These are phyloP conservation scores for Aureobasidium sp. DNA, from an alignment of 2,329 filamentous ascomycete species.

Conservation along the genomic window DNA sequence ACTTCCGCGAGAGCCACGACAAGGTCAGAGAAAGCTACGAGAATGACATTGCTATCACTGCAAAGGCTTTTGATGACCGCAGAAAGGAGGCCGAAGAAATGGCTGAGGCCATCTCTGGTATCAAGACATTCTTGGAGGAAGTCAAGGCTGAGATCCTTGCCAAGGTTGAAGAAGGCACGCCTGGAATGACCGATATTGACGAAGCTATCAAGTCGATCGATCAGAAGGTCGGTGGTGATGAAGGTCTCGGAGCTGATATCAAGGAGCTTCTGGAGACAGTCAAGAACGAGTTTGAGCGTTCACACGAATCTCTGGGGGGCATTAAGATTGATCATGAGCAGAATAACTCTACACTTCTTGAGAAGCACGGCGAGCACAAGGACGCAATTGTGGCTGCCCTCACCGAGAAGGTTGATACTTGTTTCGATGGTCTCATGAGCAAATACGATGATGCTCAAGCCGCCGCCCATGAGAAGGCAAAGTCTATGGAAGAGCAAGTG, in stretches of 20 bases:
- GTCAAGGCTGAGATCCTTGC: slow-evolving; percentile 69
- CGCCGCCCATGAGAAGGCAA: slow-evolving; percentile 65
- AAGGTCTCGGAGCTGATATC: slow-evolving; percentile 40
- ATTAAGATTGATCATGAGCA: slow-evolving; percentile 72
- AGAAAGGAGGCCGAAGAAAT: slow-evolving; percentile 76
- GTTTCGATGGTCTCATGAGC: slow-evolving; percentile 69
- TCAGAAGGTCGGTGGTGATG: slow-evolving; percentile 52
- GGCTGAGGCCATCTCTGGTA: slow-evolving; percentile 68
- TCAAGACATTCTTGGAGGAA: slow-evolving; percentile 70
- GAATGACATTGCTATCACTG: slow-evolving; percentile 64
- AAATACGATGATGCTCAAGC: slow-evolving; percentile 85
- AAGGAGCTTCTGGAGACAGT: slow-evolving; percentile 64
- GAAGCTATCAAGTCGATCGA: slow-evolving; percentile 62
- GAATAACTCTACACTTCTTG: slow-evolving; percentile 46
- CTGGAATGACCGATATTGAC: slow-evolving; percentile 54
- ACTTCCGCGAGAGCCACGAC: slow-evolving; percentile 53
- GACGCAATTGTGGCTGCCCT: slow-evolving; percentile 49
- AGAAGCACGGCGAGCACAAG: slow-evolving; percentile 55
- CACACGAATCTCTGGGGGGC: slow-evolving; percentile 69
- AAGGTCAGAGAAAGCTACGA: slow-evolving; percentile 67
- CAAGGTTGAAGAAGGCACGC: slow-evolving; percentile 68
- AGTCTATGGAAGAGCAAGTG: slow-evolving; percentile 66
- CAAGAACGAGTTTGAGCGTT: slow-evolving; percentile 80
- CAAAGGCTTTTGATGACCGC: slow-evolving; percentile 74
- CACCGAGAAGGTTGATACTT: slow-evolving; percentile 60